Conservation (phyloP, 108 stramenopile genomes). For the Cylindrotheca fusiformis region DNA sequence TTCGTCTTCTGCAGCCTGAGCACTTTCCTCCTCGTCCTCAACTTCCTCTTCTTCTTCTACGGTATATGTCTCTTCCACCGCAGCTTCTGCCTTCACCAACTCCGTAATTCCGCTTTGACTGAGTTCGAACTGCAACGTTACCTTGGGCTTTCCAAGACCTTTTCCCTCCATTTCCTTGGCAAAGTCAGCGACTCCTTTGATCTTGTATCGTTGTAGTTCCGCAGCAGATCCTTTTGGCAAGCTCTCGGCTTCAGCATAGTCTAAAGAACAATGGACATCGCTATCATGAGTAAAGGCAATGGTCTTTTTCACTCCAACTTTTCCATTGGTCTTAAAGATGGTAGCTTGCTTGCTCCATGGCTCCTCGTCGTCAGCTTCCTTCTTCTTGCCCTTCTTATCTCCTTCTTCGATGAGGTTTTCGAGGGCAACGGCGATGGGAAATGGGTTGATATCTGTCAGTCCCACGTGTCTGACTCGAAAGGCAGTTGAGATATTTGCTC, state of each 20-base stretch:
- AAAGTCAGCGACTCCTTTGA: constrained; percentile 89
- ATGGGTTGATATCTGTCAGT: constrained; percentile 88
- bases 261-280: constrained; percentile 83
- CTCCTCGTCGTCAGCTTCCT: constrained; percentile 56
- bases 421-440: constrained; percentile 79
- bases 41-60: constrained; percentile 84
- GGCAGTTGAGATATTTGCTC: constrained; percentile 95
- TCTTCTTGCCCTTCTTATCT: constrained; percentile 17
- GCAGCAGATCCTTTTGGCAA: constrained; percentile 71
- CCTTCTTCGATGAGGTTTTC: constrained; percentile 41
- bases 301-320: constrained; percentile 90
- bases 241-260: constrained; percentile 68
- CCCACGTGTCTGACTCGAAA: constrained; percentile 98
- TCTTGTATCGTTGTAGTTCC: constrained; percentile 72
- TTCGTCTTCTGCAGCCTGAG: constrained; percentile 17
- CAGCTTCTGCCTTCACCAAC: constrained; percentile 92
- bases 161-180: constrained; percentile 93
- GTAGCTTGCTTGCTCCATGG: constrained; percentile 87
- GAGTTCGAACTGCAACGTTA: constrained; percentile 92
- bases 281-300: constrained; percentile 93
- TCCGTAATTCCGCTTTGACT: constrained; percentile 82
- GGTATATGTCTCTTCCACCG: constrained; percentile 85
- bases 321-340: constrained; percentile 82
- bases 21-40: constrained; percentile 65
- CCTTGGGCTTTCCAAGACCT: constrained; percentile 90